Base-by-base conservation (phyloP, 2,329 filamentous ascomycete species). In the Chaetomium sp. region DNA sequence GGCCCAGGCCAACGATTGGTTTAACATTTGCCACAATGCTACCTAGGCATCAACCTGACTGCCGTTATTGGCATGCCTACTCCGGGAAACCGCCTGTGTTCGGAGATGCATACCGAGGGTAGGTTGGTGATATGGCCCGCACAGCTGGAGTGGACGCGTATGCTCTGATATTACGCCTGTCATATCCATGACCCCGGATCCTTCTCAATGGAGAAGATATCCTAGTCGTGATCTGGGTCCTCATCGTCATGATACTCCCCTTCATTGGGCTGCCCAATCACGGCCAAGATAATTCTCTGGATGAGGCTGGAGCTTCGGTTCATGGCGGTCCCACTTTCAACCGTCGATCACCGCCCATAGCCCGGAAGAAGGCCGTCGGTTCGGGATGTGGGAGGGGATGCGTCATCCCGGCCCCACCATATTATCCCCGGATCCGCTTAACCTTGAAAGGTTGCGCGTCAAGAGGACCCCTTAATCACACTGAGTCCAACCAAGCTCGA, bases 311-410 rank as follows among this genome's bases (percentile, higher is more conserved):
- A 23, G 45, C 13, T 29, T 51, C 8, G 3, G 13, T 29, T 6
- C 7, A 16, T 25, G 23, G 10, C 38, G 25, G 27, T 13, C 45
- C 31, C 38, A 29, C 57, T 21, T n/a, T 23, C 23, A n/a, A 45
- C 33, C 23, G 58, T 31, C 25, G 35, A 54, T 54, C 49, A 61
- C 35, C 35, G 58, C 19, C 10, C 16, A 10, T 23, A n/a, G 10
- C 33, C 35, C 12, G 25, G 25, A 25, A 25, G n/a, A 45, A 47
- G 6, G 27, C 21, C 13, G 33, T 9, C 8, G 33, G 23, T 45
- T 31, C 54, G 47, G 57, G 53, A 61, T 54, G 63, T 65, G 63
- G 57, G 58, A 53, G 56, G 5, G 63, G 27, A 16, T 65, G 57
- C 63, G 63, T 64, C 50, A 64, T 51, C 60, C 19, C 9, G 19